Conservation (phyloP, 2,329 filamentous ascomycete species). For the Botrytis fragariae region DNA sequence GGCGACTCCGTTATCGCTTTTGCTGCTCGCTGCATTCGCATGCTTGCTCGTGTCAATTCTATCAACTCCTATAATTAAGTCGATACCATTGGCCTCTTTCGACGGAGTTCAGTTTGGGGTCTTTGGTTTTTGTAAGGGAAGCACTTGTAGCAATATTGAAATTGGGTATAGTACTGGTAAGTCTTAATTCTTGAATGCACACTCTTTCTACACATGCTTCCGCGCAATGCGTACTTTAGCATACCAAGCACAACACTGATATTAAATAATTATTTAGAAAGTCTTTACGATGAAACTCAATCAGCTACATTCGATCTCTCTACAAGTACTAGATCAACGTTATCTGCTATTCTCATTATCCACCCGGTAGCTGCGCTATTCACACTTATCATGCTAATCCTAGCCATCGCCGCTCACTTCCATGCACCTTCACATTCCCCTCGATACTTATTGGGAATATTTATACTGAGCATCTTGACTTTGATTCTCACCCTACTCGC, state of each 20-base stretch:
- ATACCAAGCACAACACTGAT: slow-evolving; percentile 7
- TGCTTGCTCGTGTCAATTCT: slow-evolving; percentile 82
- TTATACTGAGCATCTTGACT: slow-evolving; percentile 83
- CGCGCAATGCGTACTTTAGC: background rate
- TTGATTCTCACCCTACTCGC: slow-evolving; percentile 80
- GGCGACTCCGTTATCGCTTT: slow-evolving; percentile 82
- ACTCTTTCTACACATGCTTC: background rate
- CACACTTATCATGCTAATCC: slow-evolving; percentile 77
- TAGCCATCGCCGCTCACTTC: slow-evolving; percentile 80
- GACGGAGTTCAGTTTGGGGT: slow-evolving; percentile 82
- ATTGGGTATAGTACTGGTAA: slow-evolving; percentile 84
- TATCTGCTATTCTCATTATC: slow-evolving; percentile 88
- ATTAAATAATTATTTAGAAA: slow-evolving; percentile 25
- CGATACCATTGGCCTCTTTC: slow-evolving; percentile 78
- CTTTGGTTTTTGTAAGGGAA: slow-evolving; percentile 77
- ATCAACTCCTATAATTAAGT: slow-evolving; percentile 85
- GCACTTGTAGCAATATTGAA: slow-evolving; percentile 66
- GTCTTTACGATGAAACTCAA: slow-evolving; percentile 31
- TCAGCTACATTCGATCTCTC: slow-evolving; percentile 54
- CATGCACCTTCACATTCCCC: slow-evolving; percentile 87
- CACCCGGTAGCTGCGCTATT: slow-evolving; percentile 88
- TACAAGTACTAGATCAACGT: slow-evolving; percentile 51
- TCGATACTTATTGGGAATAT: slow-evolving; percentile 77
- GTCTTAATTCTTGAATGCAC: background rate
- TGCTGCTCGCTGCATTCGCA: slow-evolving; percentile 82